Evolutionary conservation across 306 rosid genomes (phyloP).

Genomic region (Trifolium pratense): DNA sequence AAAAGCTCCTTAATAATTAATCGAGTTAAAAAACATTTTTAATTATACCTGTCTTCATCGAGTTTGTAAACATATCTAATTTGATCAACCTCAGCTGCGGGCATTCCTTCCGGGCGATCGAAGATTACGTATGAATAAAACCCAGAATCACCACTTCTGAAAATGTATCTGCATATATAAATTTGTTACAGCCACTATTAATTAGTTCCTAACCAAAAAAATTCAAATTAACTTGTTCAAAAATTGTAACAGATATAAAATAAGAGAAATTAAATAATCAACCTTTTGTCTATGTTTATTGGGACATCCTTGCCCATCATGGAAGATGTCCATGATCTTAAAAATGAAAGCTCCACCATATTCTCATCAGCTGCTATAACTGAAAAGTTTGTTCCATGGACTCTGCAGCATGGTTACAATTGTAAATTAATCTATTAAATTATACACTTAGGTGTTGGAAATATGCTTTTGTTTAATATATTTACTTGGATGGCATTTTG

Average conservation of each 20-base stretch:
- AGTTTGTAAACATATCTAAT: constrained; percentile 70
- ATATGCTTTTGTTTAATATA: not conserved
- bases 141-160: constrained; percentile 67
- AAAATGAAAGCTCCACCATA: constrained; percentile 71
- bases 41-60: constrained; percentile 56
- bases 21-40: not conserved
- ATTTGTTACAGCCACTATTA: not conserved
- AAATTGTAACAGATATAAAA: not conserved
- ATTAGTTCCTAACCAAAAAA: not conserved
- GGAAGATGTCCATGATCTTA: constrained; percentile 56
- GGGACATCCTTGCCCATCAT: constrained; percentile 46
- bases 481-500: not conserved
- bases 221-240: not conserved
- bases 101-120: constrained; percentile 65
- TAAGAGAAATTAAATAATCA: not conserved
- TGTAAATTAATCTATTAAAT: constrained; percentile 3
- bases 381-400: constrained; percentile 52
- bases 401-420: constrained; percentile 48
- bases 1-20: no score
- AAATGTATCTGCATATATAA: constrained; percentile 57
- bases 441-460: not conserved
- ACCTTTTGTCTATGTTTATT: constrained; percentile 80
- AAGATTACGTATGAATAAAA: constrained; percentile 71
- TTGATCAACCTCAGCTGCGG: constrained; percentile 62
- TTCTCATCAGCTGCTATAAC: constrained; percentile 45